phyloP scores from a whole-genome alignment of 805 yeast species.

The Cyberlindnera bimundalis region DNA sequence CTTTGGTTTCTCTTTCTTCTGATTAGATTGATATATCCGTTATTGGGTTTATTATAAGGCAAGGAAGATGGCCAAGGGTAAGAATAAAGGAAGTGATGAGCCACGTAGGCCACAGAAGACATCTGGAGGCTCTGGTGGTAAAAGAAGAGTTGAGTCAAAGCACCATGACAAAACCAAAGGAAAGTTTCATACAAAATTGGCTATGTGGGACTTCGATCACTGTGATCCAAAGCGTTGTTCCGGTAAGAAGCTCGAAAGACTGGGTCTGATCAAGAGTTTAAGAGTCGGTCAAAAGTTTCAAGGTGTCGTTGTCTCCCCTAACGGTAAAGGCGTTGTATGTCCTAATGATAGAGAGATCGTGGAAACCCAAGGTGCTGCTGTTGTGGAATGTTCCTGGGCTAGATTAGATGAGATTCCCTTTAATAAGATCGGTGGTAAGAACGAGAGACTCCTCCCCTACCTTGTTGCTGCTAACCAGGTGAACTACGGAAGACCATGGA shows the following conservation, averaged over 20 bases:
- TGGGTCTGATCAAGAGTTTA: constrained; percentile 75
- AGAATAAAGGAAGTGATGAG: constrained; percentile 46
- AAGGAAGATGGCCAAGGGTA: constrained; percentile 36
- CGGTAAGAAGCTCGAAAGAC: constrained; percentile 87
- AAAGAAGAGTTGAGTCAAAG: constrained; percentile 38
- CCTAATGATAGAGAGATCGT: constrained; percentile 81
- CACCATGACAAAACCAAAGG: constrained; percentile 21
- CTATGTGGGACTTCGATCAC: constrained; percentile 99
- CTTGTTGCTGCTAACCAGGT: constrained; percentile 96
- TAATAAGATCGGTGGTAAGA: constrained; percentile 82
- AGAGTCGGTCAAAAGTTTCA: constrained; percentile 91
- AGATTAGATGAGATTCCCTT: constrained; percentile 96
- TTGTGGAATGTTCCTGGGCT: constrained; percentile 99
- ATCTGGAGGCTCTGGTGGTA: constrained; percentile 51
- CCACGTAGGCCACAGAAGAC: constrained; percentile 47
- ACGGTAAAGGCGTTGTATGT: constrained; percentile 85
- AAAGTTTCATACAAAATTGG: constrained; percentile 77
- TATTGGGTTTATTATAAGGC: neutral
- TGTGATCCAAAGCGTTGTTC: constrained; percentile 98
- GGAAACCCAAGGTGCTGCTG: constrained; percentile 86
- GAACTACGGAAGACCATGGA: constrained; percentile 95
- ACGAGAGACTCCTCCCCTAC: constrained; percentile 86
- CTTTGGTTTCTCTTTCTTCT: too few relatives aligned
- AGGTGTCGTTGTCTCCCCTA: constrained; percentile 91
- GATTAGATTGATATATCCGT: too few relatives aligned